A percentile compares a stretch with the other conserved stretches of the same genome.
Evolutionary conservation across 805 yeast species (phyloP).

Genomic region (Candida nemodendra): DNA sequence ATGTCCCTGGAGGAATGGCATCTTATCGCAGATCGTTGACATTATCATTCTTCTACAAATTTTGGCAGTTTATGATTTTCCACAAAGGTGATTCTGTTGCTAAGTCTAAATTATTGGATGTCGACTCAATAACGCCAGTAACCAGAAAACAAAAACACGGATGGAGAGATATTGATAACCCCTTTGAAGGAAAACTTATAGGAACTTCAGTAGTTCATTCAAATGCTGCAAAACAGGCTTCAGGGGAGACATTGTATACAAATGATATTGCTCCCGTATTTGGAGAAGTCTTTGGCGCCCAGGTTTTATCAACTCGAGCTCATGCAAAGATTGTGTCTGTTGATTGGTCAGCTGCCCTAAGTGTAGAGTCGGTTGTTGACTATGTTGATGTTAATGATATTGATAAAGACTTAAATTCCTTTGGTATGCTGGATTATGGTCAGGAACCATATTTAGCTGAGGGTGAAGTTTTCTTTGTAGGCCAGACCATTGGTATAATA

Average conservation of each 20-base stretch:
- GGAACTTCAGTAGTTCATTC: conserved; percentile 44
- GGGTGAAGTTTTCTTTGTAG: conserved; percentile 39
- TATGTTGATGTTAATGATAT: conserved; percentile 41
- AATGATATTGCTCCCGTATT: conserved; percentile 44
- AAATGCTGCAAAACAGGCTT: conserved; percentile 45
- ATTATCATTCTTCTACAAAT: conserved; percentile 45
- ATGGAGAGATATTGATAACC: conserved; percentile 38
- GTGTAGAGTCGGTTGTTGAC: conserved; percentile 40
- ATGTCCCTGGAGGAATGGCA: conserved; percentile 52
- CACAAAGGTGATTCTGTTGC: conserved; percentile 5
- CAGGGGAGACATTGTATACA: conserved; percentile 46
- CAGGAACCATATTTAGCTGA: conserved; percentile 45
- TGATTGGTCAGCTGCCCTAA: conserved; percentile 38
- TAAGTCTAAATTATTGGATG: conserved; percentile 25
- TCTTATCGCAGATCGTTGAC: conserved; percentile 43
- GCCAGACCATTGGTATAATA: conserved; percentile 44
- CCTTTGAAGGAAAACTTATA: conserved; percentile 36
- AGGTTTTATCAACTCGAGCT: conserved; percentile 42
- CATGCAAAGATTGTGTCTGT: conserved; percentile 42
- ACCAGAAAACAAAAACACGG: conserved; percentile 39
- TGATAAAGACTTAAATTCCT: conserved; percentile 35
- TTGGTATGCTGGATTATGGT: conserved; percentile 42
- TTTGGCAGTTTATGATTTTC: conserved; percentile 34
- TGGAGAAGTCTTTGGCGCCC: conserved; percentile 42
- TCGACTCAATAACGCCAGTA: conserved; percentile 34